Percentiles rank a stretch among this genome's conserved stretches.
These are phyloP conservation scores for Schoenoplectus tabernaemontani DNA, from an alignment of 202 grass and related monocot species.

Conservation along the genomic window DNA sequence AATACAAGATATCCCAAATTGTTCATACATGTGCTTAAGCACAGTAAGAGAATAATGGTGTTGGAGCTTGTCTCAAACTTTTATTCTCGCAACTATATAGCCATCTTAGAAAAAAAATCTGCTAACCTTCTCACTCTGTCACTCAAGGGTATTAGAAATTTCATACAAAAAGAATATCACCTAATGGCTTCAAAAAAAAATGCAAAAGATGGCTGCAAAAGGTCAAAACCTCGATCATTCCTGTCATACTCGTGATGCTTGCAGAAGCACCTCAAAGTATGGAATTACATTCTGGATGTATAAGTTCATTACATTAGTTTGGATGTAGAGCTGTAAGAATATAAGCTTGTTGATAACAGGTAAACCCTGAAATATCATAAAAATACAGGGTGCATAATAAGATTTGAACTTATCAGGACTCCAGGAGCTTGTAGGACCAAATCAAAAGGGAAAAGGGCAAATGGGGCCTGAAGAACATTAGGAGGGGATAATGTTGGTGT, in stretches of 20 bases:
- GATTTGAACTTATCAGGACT: neutral
- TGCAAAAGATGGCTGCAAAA: neutral
- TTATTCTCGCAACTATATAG: neutral
- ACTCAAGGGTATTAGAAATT: neutral
- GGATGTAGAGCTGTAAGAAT: neutral
- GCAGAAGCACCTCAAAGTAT: neutral
- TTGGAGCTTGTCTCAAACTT: neutral
- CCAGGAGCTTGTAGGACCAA: slow-evolving; percentile 16
- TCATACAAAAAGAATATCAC: neutral
- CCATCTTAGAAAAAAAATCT: neutral
- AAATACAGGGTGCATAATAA: neutral
- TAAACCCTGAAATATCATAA: neutral
- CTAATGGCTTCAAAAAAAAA: neutral
- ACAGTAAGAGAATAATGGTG: neutral
- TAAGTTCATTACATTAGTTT: neutral
- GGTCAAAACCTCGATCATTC: neutral
- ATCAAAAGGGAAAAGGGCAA: neutral
- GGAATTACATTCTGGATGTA: neutral
- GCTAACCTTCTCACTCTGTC: too few species aligned
- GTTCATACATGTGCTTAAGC: slow-evolving; percentile 11
- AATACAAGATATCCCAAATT: neutral
- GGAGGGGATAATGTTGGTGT: slow-evolving; percentile 53
- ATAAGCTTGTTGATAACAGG: neutral
- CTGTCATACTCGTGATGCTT: neutral
- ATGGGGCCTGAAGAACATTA: neutral